Conservation (phyloP, 2,329 filamentous ascomycete species). For the Penicillium sp. region DNA sequence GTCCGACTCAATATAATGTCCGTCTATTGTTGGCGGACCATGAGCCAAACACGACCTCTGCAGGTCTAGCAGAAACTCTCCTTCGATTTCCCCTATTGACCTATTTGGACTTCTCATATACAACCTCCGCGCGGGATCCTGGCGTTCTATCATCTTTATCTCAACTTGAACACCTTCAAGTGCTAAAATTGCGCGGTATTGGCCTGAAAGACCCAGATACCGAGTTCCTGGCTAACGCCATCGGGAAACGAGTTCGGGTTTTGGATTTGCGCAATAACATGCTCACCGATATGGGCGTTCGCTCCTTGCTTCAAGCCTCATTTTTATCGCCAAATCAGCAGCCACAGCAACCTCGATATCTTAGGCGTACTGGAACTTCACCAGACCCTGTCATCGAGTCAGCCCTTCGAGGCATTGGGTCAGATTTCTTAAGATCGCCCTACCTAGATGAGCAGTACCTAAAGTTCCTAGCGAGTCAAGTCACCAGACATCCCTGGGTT, state of each 20-base stretch:
- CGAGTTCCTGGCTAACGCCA: constrained; percentile 52
- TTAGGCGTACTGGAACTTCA: constrained; percentile 6
- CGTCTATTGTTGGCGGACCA: constrained; percentile 58
- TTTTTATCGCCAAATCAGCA: constrained; percentile 35
- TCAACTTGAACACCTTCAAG: constrained; percentile 53
- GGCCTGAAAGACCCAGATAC: constrained; percentile 56
- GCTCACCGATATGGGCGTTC: constrained; percentile 57
- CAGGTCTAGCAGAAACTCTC: constrained; percentile 54
- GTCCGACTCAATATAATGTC: constrained; percentile 44
- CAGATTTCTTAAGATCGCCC: constrained; percentile 29
- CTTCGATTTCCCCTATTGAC: constrained; percentile 55
- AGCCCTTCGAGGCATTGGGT: constrained; percentile 2
- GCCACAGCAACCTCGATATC: not conserved
- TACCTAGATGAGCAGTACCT: constrained; percentile 51
- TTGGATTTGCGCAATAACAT: constrained; percentile 60
- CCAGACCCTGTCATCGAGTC: constrained; percentile 12
- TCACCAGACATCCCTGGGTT: constrained; percentile 56
- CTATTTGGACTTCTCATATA: constrained; percentile 61
- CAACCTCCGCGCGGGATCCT: constrained; percentile 50
- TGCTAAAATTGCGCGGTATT: constrained; percentile 58
- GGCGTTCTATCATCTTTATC: constrained; percentile 51
- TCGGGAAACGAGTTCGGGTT: constrained; percentile 55
- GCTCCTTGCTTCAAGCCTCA: constrained; percentile 54
- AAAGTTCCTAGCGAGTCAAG: constrained; percentile 49
- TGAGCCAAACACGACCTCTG: constrained; percentile 60